Evolutionary conservation across 192 early-diverging fungal genomes (phyloP), one percentile per base, ranked within the genome.

Genomic region (Endogone sp.): DNA sequence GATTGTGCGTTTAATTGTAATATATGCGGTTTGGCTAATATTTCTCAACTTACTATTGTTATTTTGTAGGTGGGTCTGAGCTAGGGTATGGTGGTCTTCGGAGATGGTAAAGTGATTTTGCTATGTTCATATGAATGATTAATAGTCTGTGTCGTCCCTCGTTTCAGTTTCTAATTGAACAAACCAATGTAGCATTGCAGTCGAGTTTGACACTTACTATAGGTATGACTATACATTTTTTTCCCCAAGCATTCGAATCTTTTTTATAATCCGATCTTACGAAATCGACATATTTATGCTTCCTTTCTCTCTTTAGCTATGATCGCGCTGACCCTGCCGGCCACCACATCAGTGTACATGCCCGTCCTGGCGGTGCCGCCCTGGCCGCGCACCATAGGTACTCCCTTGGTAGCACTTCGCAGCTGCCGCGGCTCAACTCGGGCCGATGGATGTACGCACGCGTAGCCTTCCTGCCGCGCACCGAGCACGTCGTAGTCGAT

Each of bases 171-270:
- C 21, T 37, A 60, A n/a, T 32, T 24, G 25, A 20, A 2, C 30
- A 27, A 26, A 16, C 21, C 31, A 23, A 32, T 44, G 10, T 44
- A 79, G 77, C 63, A 62, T 79, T 20, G 77, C 73, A 44, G 55
- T 79, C 22, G 77, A 79, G 30, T 79, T 79, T 28, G 77, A 79
- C 64, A 79, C 77, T 3, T 74, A 79, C 20, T 26, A 70, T 54
- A 74, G 72, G 76, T 74, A 74, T 31, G 56, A 20, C 3, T 25
- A 24, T 54, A 20, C 28, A 32, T n/a, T 29, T 4, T 27, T 2
- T 6, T 28, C 3, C n/a, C 62, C 2, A 29, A 2, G 3, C 11
- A n/a, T 44, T 44, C 37, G 37, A 4, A 8, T 44, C 37, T 13
- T 44, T 13, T 44, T 13, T 13, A 13, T 44, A 44, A 44, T 44